Percentiles rank a stretch among this genome's conserved stretches.
Conservation (phyloP, 495 filamentous ascomycete species). For the Lepraria neglecta region DNA sequence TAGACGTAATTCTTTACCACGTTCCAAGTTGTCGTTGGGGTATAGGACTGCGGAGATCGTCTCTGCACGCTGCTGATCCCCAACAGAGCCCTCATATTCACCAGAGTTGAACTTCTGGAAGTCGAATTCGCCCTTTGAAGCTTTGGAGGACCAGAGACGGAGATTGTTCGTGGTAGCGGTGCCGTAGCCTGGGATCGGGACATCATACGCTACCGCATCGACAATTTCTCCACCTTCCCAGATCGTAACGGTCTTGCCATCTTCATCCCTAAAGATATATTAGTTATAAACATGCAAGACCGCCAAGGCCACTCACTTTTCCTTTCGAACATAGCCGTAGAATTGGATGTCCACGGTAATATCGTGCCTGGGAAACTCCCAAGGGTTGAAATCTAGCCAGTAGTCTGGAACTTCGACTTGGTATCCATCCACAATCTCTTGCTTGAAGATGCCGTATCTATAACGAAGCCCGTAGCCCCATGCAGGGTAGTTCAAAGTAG, state of each 20-base stretch:
- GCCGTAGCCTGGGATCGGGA: conserved; percentile 85
- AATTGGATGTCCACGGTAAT: conserved; percentile 95
- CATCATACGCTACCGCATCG: conserved; percentile 88
- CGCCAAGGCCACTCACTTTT: conserved; percentile 39
- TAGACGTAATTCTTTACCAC: conserved; percentile 91
- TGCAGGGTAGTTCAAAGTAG: conserved; percentile 87
- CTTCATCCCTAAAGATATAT: conserved; percentile 51
- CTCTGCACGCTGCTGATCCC: conserved; percentile 91
- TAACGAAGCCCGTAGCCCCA: conserved; percentile 97
- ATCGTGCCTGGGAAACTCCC: conserved; percentile 96
- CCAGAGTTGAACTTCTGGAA: conserved; percentile 99
- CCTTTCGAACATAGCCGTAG: conserved; percentile 74
- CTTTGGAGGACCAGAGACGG: conserved; percentile 94
- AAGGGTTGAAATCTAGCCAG: conserved; percentile 98
- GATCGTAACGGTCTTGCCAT: conserved; percentile 60
- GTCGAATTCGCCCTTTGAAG: conserved; percentile 93
- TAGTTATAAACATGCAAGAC: neutral
- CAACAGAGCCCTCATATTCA: conserved; percentile 94
- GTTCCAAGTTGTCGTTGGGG: conserved; percentile 94
- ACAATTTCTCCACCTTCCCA: conserved; percentile 96
- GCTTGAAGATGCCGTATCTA: conserved; percentile 98
- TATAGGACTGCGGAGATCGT: conserved; percentile 97
- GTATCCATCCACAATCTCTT: conserved; percentile 95
- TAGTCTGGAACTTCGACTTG: conserved; percentile 98
- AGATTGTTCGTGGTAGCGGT: conserved; percentile 94